phyloP scores from a whole-genome alignment of 352 stramenopile genomes.

The Saprolegnia diclina region DNA sequence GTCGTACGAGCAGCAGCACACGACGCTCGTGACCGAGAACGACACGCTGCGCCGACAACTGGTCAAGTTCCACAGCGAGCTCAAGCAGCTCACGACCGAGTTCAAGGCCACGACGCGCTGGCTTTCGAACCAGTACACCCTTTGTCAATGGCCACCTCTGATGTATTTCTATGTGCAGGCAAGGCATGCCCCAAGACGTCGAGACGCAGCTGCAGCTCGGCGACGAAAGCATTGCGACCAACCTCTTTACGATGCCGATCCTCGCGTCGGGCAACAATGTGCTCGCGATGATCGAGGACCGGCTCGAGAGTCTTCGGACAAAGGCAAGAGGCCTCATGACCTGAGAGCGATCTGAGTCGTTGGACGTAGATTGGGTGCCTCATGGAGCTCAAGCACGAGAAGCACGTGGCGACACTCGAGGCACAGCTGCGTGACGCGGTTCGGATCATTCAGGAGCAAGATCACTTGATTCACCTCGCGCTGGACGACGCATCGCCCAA shows the following conservation, averaged over 20 bases:
- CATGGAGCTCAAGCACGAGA: not conserved
- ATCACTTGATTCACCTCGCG: constrained; percentile 13
- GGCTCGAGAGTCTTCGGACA: not conserved
- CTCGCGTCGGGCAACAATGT: constrained; percentile 1
- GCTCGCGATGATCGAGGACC: constrained; percentile 7
- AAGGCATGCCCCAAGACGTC: not conserved
- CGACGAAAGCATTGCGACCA: not conserved
- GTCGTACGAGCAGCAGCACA: constrained; percentile 21
- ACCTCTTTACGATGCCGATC: constrained; percentile 18
- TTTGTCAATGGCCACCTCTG: not conserved
- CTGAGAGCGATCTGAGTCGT: not conserved
- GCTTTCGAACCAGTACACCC: not conserved
- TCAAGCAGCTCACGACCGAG: constrained; percentile 14
- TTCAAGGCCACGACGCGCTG: constrained; percentile 2
- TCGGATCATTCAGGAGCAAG: constrained; percentile 20
- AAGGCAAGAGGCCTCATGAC: constrained; percentile 2
- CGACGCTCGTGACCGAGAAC: constrained; percentile 9
- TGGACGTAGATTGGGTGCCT: constrained; percentile 7
- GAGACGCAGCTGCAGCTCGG: constrained; percentile 8
- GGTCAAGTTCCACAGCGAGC: constrained; percentile 13
- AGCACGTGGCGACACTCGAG: not conserved
- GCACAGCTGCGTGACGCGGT: not conserved
- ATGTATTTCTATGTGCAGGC: not conserved
- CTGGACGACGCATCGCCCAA: not conserved
- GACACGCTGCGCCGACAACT: constrained; percentile 11